phyloP scores from a whole-genome alignment of 108 stramenopile species.

The Stephanodiscus minutulus region DNA sequence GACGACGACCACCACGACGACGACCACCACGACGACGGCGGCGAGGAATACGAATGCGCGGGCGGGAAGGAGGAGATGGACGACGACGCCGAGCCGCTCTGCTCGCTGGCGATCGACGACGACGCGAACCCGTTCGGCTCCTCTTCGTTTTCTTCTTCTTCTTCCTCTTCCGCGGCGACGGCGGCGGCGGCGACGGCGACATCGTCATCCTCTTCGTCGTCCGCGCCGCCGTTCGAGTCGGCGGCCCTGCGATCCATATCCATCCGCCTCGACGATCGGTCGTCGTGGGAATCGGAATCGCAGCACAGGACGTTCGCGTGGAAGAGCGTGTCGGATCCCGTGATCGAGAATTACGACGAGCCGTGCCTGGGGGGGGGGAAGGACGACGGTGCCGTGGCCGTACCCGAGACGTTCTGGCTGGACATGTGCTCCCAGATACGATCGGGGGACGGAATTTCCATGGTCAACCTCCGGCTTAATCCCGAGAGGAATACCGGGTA shows the following conservation, averaged over 20 bases:
- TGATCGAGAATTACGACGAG: conserved; percentile 50
- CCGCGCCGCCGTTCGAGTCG: conserved; percentile 46
- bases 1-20: not conserved
- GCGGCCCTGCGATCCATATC: conserved; percentile 51
- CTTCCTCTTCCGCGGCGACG: conserved; percentile 30
- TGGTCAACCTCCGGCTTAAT: conserved; percentile 87
- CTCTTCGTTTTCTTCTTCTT: no score
- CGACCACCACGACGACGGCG: conserved; percentile 40
- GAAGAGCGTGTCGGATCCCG: conserved; percentile 68
- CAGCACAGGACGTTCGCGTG: conserved; percentile 78
- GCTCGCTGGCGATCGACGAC: conserved; percentile 57
- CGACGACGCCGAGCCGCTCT: conserved; percentile 77
- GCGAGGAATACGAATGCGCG: conserved; percentile 77
- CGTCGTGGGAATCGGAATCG: conserved; percentile 60
- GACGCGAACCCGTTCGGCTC: conserved; percentile 20
- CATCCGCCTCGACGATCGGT: conserved; percentile 15
- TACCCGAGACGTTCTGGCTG: conserved; percentile 87
- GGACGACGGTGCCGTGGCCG: conserved; percentile 35
- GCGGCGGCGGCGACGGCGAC: conserved; percentile 52
- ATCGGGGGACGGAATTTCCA: conserved; percentile 59
- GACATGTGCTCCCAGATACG: conserved; percentile 83
- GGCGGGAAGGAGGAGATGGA: conserved; percentile 68
- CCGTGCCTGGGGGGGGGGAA: conserved; percentile 44
- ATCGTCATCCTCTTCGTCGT: not conserved
- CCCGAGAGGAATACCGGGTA: conserved; percentile 96